Percentiles rank a stretch among this genome's conserved stretches.
phyloP scores from a whole-genome alignment of 495 filamentous ascomycete species.

The Penicillium paxilli region DNA sequence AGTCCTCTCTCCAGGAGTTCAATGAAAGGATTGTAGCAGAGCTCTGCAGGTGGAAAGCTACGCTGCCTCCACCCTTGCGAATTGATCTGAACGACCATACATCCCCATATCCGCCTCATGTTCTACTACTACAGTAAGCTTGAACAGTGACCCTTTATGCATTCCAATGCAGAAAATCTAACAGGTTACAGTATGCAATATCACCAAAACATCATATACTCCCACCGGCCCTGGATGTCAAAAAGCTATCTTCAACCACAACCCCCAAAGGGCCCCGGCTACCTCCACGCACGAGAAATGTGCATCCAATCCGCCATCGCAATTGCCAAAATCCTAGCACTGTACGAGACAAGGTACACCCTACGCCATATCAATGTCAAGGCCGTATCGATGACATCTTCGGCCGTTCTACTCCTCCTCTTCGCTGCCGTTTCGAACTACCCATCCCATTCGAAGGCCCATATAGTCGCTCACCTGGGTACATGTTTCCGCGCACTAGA shows the following conservation, averaged over 20 bases:
- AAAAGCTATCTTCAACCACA: slow-evolving; percentile 15
- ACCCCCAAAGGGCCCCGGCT: slow-evolving; percentile 17
- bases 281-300: slow-evolving; percentile 19
- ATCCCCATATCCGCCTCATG: slow-evolving; percentile 28
- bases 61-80: slow-evolving; percentile 21
- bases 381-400: slow-evolving; percentile 49
- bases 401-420: slow-evolving; percentile 45
- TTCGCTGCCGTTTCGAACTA: slow-evolving; percentile 44
- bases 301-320: slow-evolving; percentile 27
- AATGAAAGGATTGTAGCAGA: slow-evolving; percentile 16
- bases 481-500: slow-evolving; percentile 46
- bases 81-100: slow-evolving; percentile 20
- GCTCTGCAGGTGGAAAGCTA: slow-evolving; percentile 27
- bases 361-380: slow-evolving; percentile 31
- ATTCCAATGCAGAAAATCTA: neutral
- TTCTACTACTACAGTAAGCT: slow-evolving; percentile 32
- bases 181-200: slow-evolving; percentile 28
- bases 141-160: neutral
- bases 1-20: slow-evolving; percentile 14
- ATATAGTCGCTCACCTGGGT: slow-evolving; percentile 2
- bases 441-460: neutral
- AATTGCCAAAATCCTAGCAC: slow-evolving; percentile 23
- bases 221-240: slow-evolving; percentile 28
- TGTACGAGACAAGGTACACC: slow-evolving; percentile 44
- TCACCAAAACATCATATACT: slow-evolving; percentile 23